These are phyloP conservation scores for Verticillium tricorpus DNA, from an alignment of 2,329 filamentous ascomycete species.

Conservation along the genomic window DNA sequence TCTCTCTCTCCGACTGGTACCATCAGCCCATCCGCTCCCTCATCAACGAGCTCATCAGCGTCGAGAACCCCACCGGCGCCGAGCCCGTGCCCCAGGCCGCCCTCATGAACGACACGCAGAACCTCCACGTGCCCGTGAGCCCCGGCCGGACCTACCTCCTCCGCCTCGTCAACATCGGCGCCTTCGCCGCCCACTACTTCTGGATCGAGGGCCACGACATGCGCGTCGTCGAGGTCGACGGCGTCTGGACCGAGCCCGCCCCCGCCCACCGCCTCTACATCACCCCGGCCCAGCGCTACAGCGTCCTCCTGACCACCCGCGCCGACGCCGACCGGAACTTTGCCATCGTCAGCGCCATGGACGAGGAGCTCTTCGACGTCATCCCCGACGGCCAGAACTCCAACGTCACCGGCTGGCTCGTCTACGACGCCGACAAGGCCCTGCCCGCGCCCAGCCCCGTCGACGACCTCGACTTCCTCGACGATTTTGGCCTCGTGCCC, in stretches of 20 bases:
- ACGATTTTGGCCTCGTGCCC: conserved; percentile 51
- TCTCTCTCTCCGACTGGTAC: conserved; percentile 60
- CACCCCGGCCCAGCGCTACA: conserved; percentile 43
- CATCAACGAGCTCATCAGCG: conserved; percentile 39
- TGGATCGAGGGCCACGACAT: conserved; percentile 40
- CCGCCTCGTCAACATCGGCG: conserved; percentile 48
- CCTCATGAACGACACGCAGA: conserved; percentile 46
- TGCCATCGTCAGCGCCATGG: conserved; percentile 40
- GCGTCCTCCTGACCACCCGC: conserved; percentile 42
- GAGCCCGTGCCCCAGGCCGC: conserved; percentile 51
- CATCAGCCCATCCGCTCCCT: conserved; percentile 49
- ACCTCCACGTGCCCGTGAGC: conserved; percentile 36
- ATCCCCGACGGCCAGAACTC: conserved; percentile 48
- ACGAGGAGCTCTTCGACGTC: conserved; percentile 30
- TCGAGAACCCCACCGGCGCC: conserved; percentile 43
- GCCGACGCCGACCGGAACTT: conserved; percentile 40
- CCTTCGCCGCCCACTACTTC: conserved; percentile 45
- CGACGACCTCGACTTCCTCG: conserved; percentile 45
- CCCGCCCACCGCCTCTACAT: conserved; percentile 41
- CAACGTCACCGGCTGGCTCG: conserved; percentile 30
- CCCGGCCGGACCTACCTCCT: conserved; percentile 49
- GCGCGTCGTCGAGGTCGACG: conserved; percentile 46
- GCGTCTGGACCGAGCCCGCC: conserved; percentile 37
- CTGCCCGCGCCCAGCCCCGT: conserved; percentile 28
- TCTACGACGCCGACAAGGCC: conserved; percentile 22